A percentile compares a stretch with the other conserved stretches of the same genome.
phyloP scores from a whole-genome alignment of 139 green algal species.

The Chlorella sp. region DNA sequence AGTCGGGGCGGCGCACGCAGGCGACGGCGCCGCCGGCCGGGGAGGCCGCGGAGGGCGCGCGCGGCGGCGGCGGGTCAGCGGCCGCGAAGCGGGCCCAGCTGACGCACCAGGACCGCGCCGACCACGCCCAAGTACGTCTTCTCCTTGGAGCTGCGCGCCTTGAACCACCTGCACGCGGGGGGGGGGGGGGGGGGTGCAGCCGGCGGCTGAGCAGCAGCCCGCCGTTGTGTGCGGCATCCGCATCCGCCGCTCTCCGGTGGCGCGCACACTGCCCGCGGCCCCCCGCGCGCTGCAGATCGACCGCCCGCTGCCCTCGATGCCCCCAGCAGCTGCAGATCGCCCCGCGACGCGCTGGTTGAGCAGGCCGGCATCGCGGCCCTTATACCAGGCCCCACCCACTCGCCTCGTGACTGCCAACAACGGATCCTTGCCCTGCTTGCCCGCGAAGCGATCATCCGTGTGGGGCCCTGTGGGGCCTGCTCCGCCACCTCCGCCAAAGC shows the following conservation, averaged over 20 bases:
- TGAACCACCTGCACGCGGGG: conserved; percentile 61
- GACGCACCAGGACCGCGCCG: conserved; percentile 60
- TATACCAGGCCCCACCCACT: background rate
- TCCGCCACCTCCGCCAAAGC: background rate
- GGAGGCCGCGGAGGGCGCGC: background rate
- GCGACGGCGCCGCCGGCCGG: background rate
- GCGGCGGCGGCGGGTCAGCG: background rate
- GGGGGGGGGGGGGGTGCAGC: background rate
- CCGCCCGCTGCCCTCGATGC: too few relatives aligned
- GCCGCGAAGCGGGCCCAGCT: too few relatives aligned
- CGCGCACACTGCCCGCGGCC: background rate
- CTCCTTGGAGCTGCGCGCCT: conserved; percentile 63
- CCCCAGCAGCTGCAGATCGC: too few relatives aligned
- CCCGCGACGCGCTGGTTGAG: too few relatives aligned
- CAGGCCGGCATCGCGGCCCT: too few relatives aligned
- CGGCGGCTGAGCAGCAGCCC: too few relatives aligned
- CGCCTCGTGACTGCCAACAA: conserved; percentile 36
- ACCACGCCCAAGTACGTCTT: conserved; percentile 54
- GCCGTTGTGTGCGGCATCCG: too few relatives aligned
- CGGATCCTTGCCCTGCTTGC: conserved; percentile 40
- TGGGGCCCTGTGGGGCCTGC: background rate
- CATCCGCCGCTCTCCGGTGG: too few relatives aligned
- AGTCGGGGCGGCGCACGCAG: too few relatives aligned
- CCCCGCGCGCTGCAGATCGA: background rate
- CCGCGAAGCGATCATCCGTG: conserved; percentile 16